Evolutionary conservation across 257 asterid species (phyloP), one percentile per base, ranked within the genome.

Genomic region (Mitragyna speciosa): DNA sequence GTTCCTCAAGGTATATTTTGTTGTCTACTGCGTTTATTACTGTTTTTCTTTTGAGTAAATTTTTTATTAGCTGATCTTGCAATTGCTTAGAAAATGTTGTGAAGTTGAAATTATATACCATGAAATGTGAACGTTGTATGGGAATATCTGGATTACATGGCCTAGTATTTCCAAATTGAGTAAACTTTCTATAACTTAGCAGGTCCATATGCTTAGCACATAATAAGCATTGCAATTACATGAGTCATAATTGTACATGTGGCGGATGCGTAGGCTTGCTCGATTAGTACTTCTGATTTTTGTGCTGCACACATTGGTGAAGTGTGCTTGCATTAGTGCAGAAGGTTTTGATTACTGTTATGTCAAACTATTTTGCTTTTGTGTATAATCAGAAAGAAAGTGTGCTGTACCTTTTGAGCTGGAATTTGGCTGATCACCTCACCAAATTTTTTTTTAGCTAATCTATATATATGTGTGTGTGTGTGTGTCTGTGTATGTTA

Each of bases 1-100:
- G 87, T 89, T 87, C 90, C 90, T 77, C 91, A 89, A 89, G 94
- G 92, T 90, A 47, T 16, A 81, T 64, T 48, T 24, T 31, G 12
- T 36, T 36, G 39, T 36, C 4, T 36, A 36, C 39, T 36, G 39
- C 39, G 3, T 36, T 36, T 36, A 4, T 36, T 36, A 36, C 39
- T 36, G 39, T 36, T 36, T 36, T 36, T 36, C 39, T 36, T 36
- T 36, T 2, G 39, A 36, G 39, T 36, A 36, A 36, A 36, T 36
- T 36, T 36, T 36, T 36, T 36, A 36, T 36, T 36, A 36, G 39
- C 39, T 36, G 4, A 36, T 36, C 28, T 59, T 59, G 28, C 66
- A 59, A 24, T 22, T 59, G 66, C 66, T 6, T 58, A 22, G 24
- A 24, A 59, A n/a, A 20, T 59, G 28, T 7, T 59, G n/a, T 56